phyloP scores from a whole-genome alignment of 2,329 filamentous ascomycete species.

The Pseudonectria foliicola region DNA sequence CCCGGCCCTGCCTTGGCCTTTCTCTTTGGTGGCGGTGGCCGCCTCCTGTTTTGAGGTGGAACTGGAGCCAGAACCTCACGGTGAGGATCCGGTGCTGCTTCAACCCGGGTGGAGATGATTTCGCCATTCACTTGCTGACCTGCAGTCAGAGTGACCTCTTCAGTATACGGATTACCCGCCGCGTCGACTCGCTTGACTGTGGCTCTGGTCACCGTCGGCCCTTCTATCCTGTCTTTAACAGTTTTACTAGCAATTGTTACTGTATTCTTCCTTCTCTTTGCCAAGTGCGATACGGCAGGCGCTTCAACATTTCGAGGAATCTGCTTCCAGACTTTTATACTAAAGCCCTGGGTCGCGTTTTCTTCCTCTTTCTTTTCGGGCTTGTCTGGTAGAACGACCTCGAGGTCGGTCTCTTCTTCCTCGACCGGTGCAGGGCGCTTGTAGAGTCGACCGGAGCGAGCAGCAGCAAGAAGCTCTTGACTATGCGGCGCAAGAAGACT shows the following conservation, averaged over 20 bases:
- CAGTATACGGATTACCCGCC: conserved; percentile 73
- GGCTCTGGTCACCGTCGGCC: conserved; percentile 63
- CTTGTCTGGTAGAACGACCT: conserved; percentile 41
- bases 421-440: conserved; percentile 61
- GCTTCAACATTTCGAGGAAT: conserved; percentile 52
- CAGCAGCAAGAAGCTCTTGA: conserved; percentile 74
- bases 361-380: conserved; percentile 59
- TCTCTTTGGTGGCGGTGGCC: conserved; percentile 70
- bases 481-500: conserved; percentile 70
- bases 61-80: conserved; percentile 43
- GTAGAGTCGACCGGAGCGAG: conserved; percentile 68
- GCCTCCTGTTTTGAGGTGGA: conserved; percentile 43
- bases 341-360: conserved; percentile 44
- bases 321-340: conserved; percentile 55
- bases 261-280: conserved; percentile 54
- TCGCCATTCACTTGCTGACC: conserved; percentile 78
- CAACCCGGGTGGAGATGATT: conserved; percentile 56
- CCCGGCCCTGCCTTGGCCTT: conserved; percentile 71
- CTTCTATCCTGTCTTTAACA: conserved; percentile 35
- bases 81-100: conserved; percentile 49
- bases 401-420: conserved; percentile 50
- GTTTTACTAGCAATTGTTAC: conserved; percentile 50
- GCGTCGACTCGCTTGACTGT: conserved; percentile 74
- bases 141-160: conserved; percentile 74
- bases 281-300: conserved; percentile 45